phyloP scores from a whole-genome alignment of 78 protist genomes.

The Parvularia atlantis region DNA sequence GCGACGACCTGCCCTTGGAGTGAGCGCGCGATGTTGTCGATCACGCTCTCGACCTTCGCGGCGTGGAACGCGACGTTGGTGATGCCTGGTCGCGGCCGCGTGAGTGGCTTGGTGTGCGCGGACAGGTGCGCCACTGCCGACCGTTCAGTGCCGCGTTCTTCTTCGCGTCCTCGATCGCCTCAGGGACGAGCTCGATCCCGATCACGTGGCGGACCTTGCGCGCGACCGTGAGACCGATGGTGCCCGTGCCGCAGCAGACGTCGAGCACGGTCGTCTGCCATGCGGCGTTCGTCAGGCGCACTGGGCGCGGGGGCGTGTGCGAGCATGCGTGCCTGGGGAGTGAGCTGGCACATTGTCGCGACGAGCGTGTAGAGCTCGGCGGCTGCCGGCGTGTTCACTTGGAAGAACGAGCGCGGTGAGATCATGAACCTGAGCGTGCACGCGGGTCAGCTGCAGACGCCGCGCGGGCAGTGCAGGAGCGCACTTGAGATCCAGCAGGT shows the following conservation, averaged over 20 bases:
- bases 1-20: not conserved
- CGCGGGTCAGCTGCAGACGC: not conserved
- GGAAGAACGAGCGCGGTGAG: conserved; percentile 63
- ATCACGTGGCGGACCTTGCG: conserved; percentile 32
- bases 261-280: conserved; percentile 56
- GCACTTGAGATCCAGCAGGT: conserved; percentile 37
- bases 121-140: not conserved
- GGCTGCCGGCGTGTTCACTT: conserved; percentile 55
- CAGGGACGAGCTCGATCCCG: conserved; percentile 68
- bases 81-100: too few species aligned
- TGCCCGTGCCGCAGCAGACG: conserved; percentile 91
- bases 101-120: too few species aligned
- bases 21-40: not conserved
- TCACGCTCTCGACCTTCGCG: conserved; percentile 48
- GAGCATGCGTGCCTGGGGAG: not conserved
- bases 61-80: conserved; percentile 33
- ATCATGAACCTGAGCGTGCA: conserved; percentile 11
- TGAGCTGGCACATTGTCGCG: not conserved
- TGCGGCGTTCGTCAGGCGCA: too few species aligned
- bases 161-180: conserved; percentile 65
- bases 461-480: too few species aligned
- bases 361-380: conserved; percentile 22
- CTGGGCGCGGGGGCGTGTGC: not conserved
- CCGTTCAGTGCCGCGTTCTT: conserved; percentile 56
- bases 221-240: conserved; percentile 72